Evolutionary conservation across 73 alveolate genomes (phyloP), one percentile per base, ranked within the genome.

Genomic region (Effrenium voratum): DNA sequence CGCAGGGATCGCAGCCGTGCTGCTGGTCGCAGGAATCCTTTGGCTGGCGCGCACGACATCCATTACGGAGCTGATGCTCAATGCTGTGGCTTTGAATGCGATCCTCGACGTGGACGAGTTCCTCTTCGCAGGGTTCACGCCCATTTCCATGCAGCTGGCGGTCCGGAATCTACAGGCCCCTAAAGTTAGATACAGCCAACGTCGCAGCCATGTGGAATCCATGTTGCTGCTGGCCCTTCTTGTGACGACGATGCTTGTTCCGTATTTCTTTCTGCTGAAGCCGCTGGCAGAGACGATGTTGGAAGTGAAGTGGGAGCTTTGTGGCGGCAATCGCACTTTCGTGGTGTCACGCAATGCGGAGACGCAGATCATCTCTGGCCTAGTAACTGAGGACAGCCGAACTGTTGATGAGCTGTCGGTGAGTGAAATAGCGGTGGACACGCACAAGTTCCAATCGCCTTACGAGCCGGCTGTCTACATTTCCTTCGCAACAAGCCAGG

Each of bases 31-130:
- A 2, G 97, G 97, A 12, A 90, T 90, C 47, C 59, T 68, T 10
- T 90, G 97, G 97, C 75, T 90, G 73, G 82, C 97, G 24, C 97
- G 97, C 44, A 90, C 97, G 15, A 70, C 87, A 3, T 90, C 97
- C 13, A 90, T 70, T 34, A 47, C 82, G 43, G 97, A 68, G 59
- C 97, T 90, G 40, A 90, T 90, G 97, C 55, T 90, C 88, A 90
- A 90, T 46, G 97, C 97, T 1, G 97, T 90, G 8, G 97, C 97
- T 40, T 44, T 90, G 75, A 90, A 90, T 34, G 97, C 97, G 57
- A 90, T 90, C 26, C 55, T 90, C 45, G 97, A 90, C 45, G 97
- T 90, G 60, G 97, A 90, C 24, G 97, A 90, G 97, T 90, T n/a
- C 41, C 57, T 87, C 34, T 70, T 90, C 24, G 88, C 97, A 3